Base-by-base conservation (phyloP, 2,329 filamentous ascomycete species). In the Dactylellina sp. region DNA sequence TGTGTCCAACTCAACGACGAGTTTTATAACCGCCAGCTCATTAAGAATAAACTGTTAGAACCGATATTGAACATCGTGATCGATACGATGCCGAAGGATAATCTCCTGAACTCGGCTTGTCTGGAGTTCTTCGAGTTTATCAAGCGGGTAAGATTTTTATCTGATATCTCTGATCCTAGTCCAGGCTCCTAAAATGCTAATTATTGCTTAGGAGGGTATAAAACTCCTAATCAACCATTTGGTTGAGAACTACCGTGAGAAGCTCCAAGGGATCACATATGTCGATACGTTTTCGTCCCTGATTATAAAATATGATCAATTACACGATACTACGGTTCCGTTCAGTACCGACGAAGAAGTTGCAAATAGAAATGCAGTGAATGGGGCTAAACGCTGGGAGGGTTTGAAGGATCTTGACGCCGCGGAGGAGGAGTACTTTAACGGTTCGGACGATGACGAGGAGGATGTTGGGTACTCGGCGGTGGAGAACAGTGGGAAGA, bases 121-220 rank as follows among this genome's bases (percentile, higher is more conserved):
- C 85, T 98, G 7, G 95, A 99, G 79, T 87, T 99, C 46, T 98
- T 99, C 76, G 93, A 96, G 79, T 93, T 90, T 79, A 91, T 98
- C 78, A 92, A 89, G 80, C 75, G 77, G 50, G 82, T 78, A 61
- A 71, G 72, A 35, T 28, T 49, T 65, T 35, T 63, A 18, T 42
- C 18, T 11, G 20, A 37, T 39, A 40, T n/a, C n/a, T n/a, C n/a
- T n/a, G 35, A 37, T 28, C 25, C 44, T 20, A 32, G 12, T 25
- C 37, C 7, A 16, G 39, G 14, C 2, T 39, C 32, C 53, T 11
- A 16, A 11, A n/a, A 5, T 46, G 12, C 18, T 14, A 16, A 6
- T 52, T 24, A 37, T 6, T 12, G 6, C 40, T 32, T 89, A 89
- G 79, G 91, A 96, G 78, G 89, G 89, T 63, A 86, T 93, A 78